Evolutionary conservation across 75 land plant species (phyloP), one percentile per base, ranked within the genome.

Genomic region (Selaginella moellendorffii): DNA sequence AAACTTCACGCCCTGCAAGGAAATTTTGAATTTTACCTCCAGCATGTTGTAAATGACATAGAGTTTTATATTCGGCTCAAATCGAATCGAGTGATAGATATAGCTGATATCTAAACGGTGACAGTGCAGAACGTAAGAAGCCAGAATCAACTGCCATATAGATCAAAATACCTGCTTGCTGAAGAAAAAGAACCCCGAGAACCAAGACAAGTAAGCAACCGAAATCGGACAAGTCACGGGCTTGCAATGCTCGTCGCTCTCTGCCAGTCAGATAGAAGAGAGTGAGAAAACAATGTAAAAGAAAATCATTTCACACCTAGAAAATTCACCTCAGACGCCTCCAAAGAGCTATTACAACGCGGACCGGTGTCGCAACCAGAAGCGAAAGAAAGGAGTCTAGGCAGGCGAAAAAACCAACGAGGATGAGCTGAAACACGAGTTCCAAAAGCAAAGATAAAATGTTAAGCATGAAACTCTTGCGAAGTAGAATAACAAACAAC

Each of bases 41-140:
- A 95, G 72, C 0, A 95, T 90, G 74, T 95, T 95, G 78, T 83
- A 95, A 27, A 95, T 83, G 26, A 95, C 96, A 74, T 95, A 95
- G 1, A 95, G 81, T 70, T 95, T 95, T 56, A 95, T 74, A 26
- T 87, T 89, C 31, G 91, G 93, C 71, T 95, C 96, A 22, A 93
- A 85, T 28, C 99, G 87, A 53, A 95, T 95, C 66, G 83, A 76
- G 73, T 95, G 99, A 74, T 95, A 95, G 56, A 95, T 89, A 29
- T 85, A 67, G 69, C 99, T 95, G 62, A 95, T 89, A 77, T 95
- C 99, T 95, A 85, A 63, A 18, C 0, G 14, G 14, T 14, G 14
- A 14, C 10, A 36, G 14, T 36, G 14, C 5, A 5, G 10, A 36
- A 14, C 46, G n/a, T n/a, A n/a, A n/a, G n/a, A n/a, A n/a, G n/a